These are phyloP conservation scores for Solanum clarkiae DNA, from an alignment of 257 asterid species.

Conservation along the genomic window DNA sequence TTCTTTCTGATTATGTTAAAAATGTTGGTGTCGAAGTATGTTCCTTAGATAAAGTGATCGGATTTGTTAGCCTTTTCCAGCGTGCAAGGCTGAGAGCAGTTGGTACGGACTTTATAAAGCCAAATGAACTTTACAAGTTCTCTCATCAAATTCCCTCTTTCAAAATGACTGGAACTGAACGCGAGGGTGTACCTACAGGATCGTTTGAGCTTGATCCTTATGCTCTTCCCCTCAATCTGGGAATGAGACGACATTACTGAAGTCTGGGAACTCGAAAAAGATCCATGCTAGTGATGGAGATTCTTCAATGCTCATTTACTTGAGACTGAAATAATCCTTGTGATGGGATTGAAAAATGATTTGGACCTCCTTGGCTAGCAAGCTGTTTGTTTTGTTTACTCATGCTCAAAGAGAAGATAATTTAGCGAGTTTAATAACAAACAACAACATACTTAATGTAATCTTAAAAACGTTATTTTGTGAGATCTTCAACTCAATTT, in stretches of 20 bases:
- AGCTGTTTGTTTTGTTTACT: neutral
- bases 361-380: neutral
- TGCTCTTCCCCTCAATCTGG: conserved; percentile 29
- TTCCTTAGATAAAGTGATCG: conserved; percentile 42
- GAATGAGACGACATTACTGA: neutral
- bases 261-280: conserved; percentile 1
- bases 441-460: too few species aligned
- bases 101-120: conserved; percentile 13
- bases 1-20: conserved; percentile 33
- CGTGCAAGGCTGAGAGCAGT: conserved; percentile 6
- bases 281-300: neutral
- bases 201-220: conserved; percentile 81
- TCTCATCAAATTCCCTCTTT: conserved; percentile 45
- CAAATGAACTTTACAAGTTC: conserved; percentile 33
- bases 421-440: too few species aligned
- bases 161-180: conserved; percentile 43
- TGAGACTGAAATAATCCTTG: neutral
- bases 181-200: conserved; percentile 54
- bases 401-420: too few species aligned
- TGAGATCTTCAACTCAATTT: too few species aligned
- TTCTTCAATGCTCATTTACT: neutral
- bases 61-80: conserved; percentile 51
- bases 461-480: too few species aligned
- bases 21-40: conserved; percentile 30
- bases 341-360: neutral